Evolutionary conservation across 73 alveolate species (phyloP).

Genomic region (Paramecium biaurelia): DNA sequence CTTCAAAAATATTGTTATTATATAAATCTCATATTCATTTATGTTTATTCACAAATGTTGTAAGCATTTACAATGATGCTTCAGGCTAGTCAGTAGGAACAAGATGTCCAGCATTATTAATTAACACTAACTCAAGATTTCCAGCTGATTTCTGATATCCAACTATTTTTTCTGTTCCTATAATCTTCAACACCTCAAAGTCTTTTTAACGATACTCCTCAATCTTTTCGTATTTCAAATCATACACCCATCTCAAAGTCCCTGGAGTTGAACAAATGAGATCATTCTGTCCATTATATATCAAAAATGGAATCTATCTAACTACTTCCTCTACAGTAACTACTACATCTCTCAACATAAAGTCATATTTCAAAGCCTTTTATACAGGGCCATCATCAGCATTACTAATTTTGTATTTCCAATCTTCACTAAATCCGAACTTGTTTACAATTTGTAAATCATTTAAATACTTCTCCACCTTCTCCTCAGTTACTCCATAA

Average conservation of each 20-base stretch:
- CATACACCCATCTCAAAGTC: constrained; percentile 39
- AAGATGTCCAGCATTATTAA: constrained; percentile 50
- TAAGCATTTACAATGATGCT: constrained; percentile 38
- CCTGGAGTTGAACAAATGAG: constrained; percentile 45
- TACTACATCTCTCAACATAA: constrained; percentile 53
- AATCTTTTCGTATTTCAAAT: background rate
- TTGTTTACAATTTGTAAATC: too few relatives aligned
- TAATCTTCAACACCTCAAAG: background rate
- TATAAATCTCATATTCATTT: background rate
- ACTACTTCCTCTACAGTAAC: constrained; percentile 30
- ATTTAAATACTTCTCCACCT: background rate
- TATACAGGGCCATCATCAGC: constrained; percentile 31
- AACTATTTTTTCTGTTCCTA: background rate
- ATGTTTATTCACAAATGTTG: constrained; percentile 5
- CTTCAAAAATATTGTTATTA: background rate
- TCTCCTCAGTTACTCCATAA: background rate
- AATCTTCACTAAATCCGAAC: constrained; percentile 30
- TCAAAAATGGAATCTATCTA: background rate
- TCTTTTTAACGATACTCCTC: background rate
- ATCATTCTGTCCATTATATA: constrained; percentile 56
- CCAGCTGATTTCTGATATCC: constrained; percentile 46
- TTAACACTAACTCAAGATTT: constrained; percentile 6
- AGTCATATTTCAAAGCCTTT: constrained; percentile 20
- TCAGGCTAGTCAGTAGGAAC: constrained; percentile 54
- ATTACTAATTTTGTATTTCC: background rate